Conservation (phyloP, 345 rosid species). For the Isatis tinctoria region DNA sequence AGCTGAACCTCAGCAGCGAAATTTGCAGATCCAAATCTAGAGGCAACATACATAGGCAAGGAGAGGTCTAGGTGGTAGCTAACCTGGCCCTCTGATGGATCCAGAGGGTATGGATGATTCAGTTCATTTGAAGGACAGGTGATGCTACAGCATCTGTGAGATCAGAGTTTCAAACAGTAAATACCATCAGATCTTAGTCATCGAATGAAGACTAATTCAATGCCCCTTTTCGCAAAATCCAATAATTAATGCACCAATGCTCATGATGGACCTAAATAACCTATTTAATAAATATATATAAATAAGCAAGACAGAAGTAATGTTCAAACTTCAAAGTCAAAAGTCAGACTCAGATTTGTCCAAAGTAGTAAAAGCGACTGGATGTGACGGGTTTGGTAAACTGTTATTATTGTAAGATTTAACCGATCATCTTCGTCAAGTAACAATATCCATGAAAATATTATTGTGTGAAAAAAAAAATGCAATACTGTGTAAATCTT, state of each 20-base stretch:
- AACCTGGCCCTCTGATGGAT: conserved; percentile 22
- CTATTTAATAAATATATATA: conserved; percentile 18
- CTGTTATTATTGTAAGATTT: conserved; percentile 11
- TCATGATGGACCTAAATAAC: conserved; percentile 30
- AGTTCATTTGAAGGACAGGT: conserved; percentile 32
- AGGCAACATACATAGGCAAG: conserved; percentile 6
- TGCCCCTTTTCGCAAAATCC: not conserved
- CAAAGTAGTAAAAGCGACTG: conserved; percentile 20
- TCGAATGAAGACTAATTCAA: conserved; percentile 15
- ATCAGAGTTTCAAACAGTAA: conserved; percentile 19
- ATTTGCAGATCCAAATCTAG: conserved; percentile 30
- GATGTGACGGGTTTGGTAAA: conserved; percentile 29
- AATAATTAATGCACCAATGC: conserved; percentile 23
- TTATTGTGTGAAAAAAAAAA: not conserved
- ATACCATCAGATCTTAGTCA: conserved; percentile 29
- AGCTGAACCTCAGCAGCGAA: conserved; percentile 25
- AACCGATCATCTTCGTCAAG: not conserved
- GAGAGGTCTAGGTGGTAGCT: conserved; percentile 23
- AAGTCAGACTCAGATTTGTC: conserved; percentile 29
- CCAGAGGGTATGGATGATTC: conserved; percentile 30
- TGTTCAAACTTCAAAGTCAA: conserved; percentile 31
- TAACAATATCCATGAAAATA: not conserved
- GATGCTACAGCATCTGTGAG: conserved; percentile 32
- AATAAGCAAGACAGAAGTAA: conserved; percentile 30
- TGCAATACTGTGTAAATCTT: conserved; percentile 14